Conservation (phyloP, 768 basidiomycete genomes). For the Trametes coccinea region DNA sequence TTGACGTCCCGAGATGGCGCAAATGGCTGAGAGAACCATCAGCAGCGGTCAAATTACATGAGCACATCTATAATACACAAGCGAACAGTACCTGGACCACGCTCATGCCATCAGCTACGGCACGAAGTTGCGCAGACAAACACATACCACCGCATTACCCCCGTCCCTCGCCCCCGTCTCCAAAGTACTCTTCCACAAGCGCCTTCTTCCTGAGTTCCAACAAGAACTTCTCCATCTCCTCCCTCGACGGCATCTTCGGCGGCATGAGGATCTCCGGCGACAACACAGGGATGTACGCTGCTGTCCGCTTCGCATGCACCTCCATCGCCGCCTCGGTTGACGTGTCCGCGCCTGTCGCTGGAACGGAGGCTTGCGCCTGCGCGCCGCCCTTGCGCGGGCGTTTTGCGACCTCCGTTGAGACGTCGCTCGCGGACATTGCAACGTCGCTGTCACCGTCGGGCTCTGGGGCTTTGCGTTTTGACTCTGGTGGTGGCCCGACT, state of each 20-base stretch:
- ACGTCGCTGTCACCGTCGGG: slow-evolving; percentile 42
- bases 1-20: not conserved
- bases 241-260: slow-evolving; percentile 71
- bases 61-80: not conserved
- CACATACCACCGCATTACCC: not conserved
- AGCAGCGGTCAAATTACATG: not conserved
- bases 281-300: slow-evolving; percentile 75
- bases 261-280: slow-evolving; percentile 68
- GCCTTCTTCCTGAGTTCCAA: slow-evolving; percentile 78
- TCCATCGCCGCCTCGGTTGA: slow-evolving; percentile 31
- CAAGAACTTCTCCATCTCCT: slow-evolving; percentile 78
- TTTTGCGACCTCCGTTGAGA: slow-evolving; percentile 30
- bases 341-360: slow-evolving; percentile 14
- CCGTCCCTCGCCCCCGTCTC: slow-evolving; percentile 6
- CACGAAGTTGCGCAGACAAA: not conserved
- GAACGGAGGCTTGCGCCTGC: slow-evolving; percentile 19
- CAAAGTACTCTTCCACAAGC: slow-evolving; percentile 77
- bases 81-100: not conserved
- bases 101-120: no score
- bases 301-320: slow-evolving; percentile 55
- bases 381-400: slow-evolving; percentile 30
- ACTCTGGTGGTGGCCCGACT: slow-evolving; percentile 26
- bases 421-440: slow-evolving; percentile 36
- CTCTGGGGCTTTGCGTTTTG: slow-evolving; percentile 60
- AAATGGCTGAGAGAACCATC: not conserved